Conservation (phyloP, 495 filamentous ascomycete genomes). For the Lepraria neglecta region DNA sequence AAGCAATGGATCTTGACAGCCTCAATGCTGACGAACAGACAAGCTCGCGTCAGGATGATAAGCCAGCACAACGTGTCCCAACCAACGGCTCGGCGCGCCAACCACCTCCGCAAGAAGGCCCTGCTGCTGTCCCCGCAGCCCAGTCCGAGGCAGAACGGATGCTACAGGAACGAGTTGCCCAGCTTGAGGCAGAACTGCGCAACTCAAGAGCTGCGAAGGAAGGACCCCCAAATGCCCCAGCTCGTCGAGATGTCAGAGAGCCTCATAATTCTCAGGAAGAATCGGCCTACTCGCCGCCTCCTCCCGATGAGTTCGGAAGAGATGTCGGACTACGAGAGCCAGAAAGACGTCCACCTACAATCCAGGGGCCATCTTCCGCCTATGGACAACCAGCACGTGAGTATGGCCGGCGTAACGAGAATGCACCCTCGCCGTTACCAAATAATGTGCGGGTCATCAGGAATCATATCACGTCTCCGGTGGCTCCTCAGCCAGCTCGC, state of each 20-base stretch:
- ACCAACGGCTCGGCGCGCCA: neutral
- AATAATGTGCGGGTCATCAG: conserved; percentile 45
- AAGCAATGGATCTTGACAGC: conserved; percentile 24
- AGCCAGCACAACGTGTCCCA: neutral
- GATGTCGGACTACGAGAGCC: conserved; percentile 18
- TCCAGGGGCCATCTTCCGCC: conserved; percentile 19
- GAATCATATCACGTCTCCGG: conserved; percentile 62
- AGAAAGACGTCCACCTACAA: conserved; percentile 10
- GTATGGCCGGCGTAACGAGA: conserved; percentile 13
- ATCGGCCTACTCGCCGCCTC: conserved; percentile 47
- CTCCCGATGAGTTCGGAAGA: conserved; percentile 27
- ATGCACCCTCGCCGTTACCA: conserved; percentile 18
- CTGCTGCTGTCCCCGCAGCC: neutral
- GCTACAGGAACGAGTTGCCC: conserved; percentile 22
- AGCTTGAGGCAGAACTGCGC: conserved; percentile 33
- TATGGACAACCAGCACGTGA: conserved; percentile 20
- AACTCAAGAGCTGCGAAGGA: conserved; percentile 28
- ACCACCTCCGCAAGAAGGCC: conserved; percentile 1
- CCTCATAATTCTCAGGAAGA: conserved; percentile 33
- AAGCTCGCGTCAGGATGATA: conserved; percentile 8
- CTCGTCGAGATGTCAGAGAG: conserved; percentile 17
- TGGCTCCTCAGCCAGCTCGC: conserved; percentile 75
- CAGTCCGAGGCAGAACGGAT: conserved; percentile 15
- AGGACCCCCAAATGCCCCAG: conserved; percentile 3
- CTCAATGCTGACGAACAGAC: conserved; percentile 26